Evolutionary conservation across 2,329 filamentous ascomycete genomes (phyloP).

Genomic region (Verticillium klebahnii): DNA sequence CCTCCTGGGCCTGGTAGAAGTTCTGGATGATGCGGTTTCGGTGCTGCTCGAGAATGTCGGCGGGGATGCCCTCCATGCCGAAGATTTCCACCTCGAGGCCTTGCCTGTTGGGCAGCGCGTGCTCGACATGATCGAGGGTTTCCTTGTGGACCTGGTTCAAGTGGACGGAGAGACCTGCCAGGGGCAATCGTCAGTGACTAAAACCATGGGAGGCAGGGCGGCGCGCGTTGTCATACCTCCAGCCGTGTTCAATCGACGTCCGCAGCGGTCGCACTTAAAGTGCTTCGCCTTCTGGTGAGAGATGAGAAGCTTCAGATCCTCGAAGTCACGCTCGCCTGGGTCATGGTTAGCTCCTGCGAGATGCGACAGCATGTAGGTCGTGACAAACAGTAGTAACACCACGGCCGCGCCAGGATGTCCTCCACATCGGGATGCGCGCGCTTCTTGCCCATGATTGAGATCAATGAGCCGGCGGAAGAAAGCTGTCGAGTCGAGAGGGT

Average conservation of each 20-base stretch:
- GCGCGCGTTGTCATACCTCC: constrained; percentile 60
- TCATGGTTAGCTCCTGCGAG: constrained; percentile 15
- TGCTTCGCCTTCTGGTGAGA: constrained; percentile 99
- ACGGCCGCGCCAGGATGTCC: constrained; percentile 80
- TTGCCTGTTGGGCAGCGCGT: constrained; percentile 81
- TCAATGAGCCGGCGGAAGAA: background rate
- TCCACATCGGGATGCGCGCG: constrained; percentile 81
- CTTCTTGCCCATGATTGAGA: constrained; percentile 71
- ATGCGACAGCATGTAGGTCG: constrained; percentile 15
- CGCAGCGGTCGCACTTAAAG: constrained; percentile 94
- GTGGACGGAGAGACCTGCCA: constrained; percentile 82
- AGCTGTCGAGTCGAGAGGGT: constrained; percentile 18
- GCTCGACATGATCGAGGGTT: constrained; percentile 79
- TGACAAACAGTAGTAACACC: constrained; percentile 89
- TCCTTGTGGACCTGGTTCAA: constrained; percentile 99
- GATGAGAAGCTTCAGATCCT: constrained; percentile 93
- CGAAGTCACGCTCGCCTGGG: constrained; percentile 85
- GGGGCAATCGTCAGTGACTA: constrained; percentile 2
- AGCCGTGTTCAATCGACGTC: constrained; percentile 83
- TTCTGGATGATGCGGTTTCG: constrained; percentile 80
- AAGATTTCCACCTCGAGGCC: constrained; percentile 93
- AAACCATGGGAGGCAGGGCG: background rate
- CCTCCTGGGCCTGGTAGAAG: constrained; percentile 81
- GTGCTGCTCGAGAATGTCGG: constrained; percentile 77
- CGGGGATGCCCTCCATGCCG: constrained; percentile 94